Conservation (phyloP, 139 green algal species). For the Micromonas pusilla region DNA sequence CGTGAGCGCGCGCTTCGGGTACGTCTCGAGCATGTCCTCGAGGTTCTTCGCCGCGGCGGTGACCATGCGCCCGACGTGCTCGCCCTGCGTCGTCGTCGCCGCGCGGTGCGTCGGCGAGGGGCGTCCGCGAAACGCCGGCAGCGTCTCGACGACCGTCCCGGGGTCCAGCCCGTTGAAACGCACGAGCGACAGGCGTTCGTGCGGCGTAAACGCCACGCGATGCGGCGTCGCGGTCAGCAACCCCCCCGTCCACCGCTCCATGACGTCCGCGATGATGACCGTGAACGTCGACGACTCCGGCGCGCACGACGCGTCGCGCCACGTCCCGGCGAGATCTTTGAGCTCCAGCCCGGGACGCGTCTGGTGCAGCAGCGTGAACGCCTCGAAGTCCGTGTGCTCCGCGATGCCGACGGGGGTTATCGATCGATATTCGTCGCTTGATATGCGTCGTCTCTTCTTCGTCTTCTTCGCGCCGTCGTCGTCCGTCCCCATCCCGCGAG, state of each 20-base stretch:
- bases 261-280: conserved; percentile 3
- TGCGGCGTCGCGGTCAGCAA: conserved; percentile 7
- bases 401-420: not conserved
- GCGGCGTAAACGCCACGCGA: not conserved
- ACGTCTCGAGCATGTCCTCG: not conserved
- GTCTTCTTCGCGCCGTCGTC: not conserved
- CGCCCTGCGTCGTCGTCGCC: not conserved
- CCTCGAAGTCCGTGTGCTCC: conserved; percentile 20
- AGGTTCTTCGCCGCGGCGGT: not conserved
- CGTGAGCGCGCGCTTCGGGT: conserved; percentile 5
- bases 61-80: not conserved
- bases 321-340: not conserved
- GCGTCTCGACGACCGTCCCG: not conserved
- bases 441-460: not conserved
- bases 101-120: not conserved
- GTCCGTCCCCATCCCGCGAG: too few relatives aligned
- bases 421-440: too few relatives aligned
- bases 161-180: conserved; percentile 9
- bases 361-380: conserved; percentile 15
- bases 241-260: conserved; percentile 9
- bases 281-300: not conserved
- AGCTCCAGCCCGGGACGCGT: not conserved
- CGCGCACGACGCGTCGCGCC: not conserved
- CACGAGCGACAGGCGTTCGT: conserved; percentile 15
- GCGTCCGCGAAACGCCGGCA: not conserved